A percentile compares a stretch with the other conserved stretches of the same genome.
Conservation (phyloP, 805 yeast genomes). For the Metschnikowia koreensis region DNA sequence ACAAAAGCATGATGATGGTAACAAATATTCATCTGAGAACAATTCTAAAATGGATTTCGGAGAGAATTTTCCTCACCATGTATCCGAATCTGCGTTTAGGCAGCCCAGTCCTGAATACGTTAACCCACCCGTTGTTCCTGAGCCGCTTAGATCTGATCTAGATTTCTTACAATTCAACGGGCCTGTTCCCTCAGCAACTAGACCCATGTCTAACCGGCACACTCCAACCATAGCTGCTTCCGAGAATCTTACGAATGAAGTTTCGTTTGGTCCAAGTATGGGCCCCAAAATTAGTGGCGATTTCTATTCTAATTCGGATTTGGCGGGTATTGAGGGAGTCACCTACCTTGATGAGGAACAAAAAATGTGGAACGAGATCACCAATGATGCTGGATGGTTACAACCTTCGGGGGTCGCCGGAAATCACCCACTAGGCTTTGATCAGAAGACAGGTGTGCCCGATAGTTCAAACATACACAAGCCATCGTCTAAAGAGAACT, state of each 20-base stretch:
- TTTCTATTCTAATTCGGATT: conserved; percentile 35
- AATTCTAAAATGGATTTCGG: conserved; percentile 14
- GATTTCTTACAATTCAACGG: conserved; percentile 26
- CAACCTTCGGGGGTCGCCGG: conserved; percentile 22
- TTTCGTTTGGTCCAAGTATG: conserved; percentile 2
- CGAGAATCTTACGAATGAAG: conserved; percentile 21
- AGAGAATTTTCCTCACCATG: conserved; percentile 3
- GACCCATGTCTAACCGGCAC: conserved; percentile 19
- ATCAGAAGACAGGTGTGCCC: conserved; percentile 4
- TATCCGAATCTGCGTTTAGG: conserved; percentile 6
- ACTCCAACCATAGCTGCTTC: conserved; percentile 20
- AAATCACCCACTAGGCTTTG: conserved; percentile 1
- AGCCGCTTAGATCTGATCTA: conserved; percentile 22
- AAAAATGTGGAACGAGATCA: conserved; percentile 72
- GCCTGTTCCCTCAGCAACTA: conserved; percentile 20
- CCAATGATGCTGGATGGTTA: conserved; percentile 76
- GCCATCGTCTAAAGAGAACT: not conserved
- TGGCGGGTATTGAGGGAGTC: conserved; percentile 43
- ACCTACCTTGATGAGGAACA: conserved; percentile 44
- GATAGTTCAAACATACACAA: conserved; percentile 2
- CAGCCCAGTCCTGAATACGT: conserved; percentile 15
- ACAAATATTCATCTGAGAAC: not conserved
- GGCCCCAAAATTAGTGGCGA: conserved; percentile 21
- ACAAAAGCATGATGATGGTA: conserved; percentile 54
- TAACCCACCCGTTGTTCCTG: conserved; percentile 14